These are phyloP conservation scores for Alnus rubra DNA, from an alignment of 306 rosid species.

Conservation along the genomic window DNA sequence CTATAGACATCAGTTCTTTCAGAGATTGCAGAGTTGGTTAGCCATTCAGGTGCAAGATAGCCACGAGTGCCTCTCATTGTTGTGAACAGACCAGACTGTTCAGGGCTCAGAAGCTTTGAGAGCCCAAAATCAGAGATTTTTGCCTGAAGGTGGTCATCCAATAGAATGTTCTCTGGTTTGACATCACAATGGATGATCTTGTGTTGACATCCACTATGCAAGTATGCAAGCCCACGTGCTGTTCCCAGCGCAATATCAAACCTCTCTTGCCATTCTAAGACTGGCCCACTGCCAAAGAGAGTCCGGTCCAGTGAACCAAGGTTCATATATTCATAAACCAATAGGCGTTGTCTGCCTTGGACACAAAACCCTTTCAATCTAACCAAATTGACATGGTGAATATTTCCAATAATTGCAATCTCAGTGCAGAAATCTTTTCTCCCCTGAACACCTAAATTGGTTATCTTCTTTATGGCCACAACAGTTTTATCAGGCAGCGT, in stretches of 20 bases:
- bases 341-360: constrained; percentile 68
- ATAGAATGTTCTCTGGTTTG: constrained; percentile 89
- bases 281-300: constrained; percentile 76
- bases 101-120: constrained; percentile 75
- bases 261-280: constrained; percentile 90
- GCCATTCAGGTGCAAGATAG: constrained; percentile 96
- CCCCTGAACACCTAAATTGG: constrained; percentile 74
- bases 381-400: constrained; percentile 84
- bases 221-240: constrained; percentile 88
- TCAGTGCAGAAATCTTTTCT: constrained; percentile 88
- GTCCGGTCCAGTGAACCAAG: constrained; percentile 79
- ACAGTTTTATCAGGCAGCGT: constrained; percentile 58
- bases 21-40: constrained; percentile 78
- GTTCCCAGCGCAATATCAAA: constrained; percentile 76
- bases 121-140: constrained; percentile 95
- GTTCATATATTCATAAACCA: constrained; percentile 89
- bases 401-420: constrained; percentile 82
- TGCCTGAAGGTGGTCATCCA: constrained; percentile 71
- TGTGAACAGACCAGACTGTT: constrained; percentile 84
- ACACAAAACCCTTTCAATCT: constrained; percentile 82
- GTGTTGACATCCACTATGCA: constrained; percentile 78
- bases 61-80: constrained; percentile 98
- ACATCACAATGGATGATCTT: constrained; percentile 91
- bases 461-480: constrained; percentile 89
- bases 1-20: constrained; percentile 91